Base-by-base conservation (phyloP, 2,329 filamentous ascomycete species). In the Fusarium musae region DNA sequence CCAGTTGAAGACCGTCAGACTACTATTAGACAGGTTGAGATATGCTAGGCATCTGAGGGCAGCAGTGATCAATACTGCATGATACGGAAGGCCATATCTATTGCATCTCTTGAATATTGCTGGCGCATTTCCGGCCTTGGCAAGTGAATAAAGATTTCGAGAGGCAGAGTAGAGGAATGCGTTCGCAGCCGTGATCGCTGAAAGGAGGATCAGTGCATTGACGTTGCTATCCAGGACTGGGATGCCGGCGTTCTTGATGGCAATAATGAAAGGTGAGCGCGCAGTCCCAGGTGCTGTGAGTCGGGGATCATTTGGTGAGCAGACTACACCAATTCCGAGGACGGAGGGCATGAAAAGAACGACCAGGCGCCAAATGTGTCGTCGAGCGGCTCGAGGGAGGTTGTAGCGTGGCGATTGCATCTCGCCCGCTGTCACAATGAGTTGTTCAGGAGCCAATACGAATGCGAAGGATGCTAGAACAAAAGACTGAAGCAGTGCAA, bases 401-500 rank as follows among this genome's bases (percentile, higher is more conserved):
- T 77, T 80, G 36, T 71, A 69, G 6, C 78, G 76, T 3, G 79
- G 80, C 13, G 69, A 67, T 32, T 78, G 68, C 72, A 80, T 80
- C 67, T 81, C 79, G 19, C 79, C 78, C 3, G 73, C 75, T 2
- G 75, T 75, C 40, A 79, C 63, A 32, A 79, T 75, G 34, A 79
- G 63, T n/a, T 76, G 62, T 50, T 80, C 78, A 9, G 77, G 77
- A 2, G 70, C 69, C 30, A 79, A 75, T 26, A 61, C 53, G 50
- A 80, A 79, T 21, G 66, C 59, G 53, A 66, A 53, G 44, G 47
- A 58, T 32, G 60, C 56, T 12, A 44, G 43, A 36, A 52, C 12
- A 87, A 83, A 11, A 84, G 86, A 76, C 89, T 89, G 80, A 89
- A 84, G 66, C 88, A 69, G 63, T 10, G 81, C 47, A 11, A 59